Conservation (phyloP, 2,329 filamentous ascomycete genomes). For the Fusarium papillatum region DNA sequence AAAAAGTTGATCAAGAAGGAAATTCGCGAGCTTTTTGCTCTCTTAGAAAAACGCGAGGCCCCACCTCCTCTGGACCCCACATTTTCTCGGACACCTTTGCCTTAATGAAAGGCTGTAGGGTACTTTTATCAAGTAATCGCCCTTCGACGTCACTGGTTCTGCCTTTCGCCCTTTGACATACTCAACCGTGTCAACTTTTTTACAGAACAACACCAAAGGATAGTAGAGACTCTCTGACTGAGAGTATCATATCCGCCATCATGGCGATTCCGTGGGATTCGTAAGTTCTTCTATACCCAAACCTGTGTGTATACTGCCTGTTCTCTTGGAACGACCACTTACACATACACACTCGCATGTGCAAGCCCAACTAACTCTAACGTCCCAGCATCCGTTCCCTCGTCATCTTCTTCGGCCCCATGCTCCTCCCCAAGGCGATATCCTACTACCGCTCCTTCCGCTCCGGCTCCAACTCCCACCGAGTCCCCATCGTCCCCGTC, state of each 20-base stretch:
- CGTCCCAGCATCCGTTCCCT: slow-evolving; percentile 65
- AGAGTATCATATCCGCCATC: slow-evolving; percentile 19
- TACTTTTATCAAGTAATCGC: slow-evolving; percentile 17
- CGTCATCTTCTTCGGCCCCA: slow-evolving; percentile 76
- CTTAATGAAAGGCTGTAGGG: slow-evolving; percentile 16
- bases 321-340: background rate
- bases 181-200: slow-evolving; percentile 32
- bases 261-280: slow-evolving; percentile 48
- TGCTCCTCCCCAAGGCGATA: slow-evolving; percentile 77
- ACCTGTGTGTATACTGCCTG: background rate
- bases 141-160: slow-evolving; percentile 35
- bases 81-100: slow-evolving; percentile 30
- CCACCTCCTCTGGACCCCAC: slow-evolving; percentile 28
- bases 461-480: slow-evolving; percentile 56
- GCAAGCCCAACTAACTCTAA: slow-evolving; percentile 23
- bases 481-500: slow-evolving; percentile 67
- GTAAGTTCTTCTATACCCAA: slow-evolving; percentile 29
- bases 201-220: slow-evolving; percentile 3
- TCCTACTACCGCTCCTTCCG: slow-evolving; percentile 72
- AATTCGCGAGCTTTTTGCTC: slow-evolving; percentile 31
- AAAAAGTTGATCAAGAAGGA: slow-evolving; percentile 8
- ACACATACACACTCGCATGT: slow-evolving; percentile 13
- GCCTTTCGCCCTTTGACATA: slow-evolving; percentile 21
- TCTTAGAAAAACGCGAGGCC: slow-evolving; percentile 20
- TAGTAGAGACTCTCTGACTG: background rate